A percentile compares a stretch with the other conserved stretches of the same genome.
Evolutionary conservation across 2,329 filamentous ascomycete genomes (phyloP).

Genomic region (Aspergillus viridinutans): DNA sequence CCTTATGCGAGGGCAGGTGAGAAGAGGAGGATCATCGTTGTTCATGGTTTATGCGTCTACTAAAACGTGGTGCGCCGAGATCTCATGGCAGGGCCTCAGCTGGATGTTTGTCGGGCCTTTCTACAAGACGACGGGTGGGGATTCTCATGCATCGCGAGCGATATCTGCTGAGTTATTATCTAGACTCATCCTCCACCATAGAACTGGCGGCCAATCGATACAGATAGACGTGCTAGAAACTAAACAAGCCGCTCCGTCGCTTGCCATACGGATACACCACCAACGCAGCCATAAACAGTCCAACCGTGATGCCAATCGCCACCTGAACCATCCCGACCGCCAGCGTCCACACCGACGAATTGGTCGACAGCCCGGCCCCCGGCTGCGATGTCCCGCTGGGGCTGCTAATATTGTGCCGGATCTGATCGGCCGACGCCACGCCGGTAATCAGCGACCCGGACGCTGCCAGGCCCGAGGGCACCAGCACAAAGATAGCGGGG

Average conservation of each 20-base stretch:
- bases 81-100: not conserved
- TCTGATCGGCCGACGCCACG: slow-evolving; percentile 54
- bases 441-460: slow-evolving; percentile 55
- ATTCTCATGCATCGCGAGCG: slow-evolving; percentile 12
- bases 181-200: not conserved
- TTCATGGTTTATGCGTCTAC: not conserved
- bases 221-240: slow-evolving; percentile 27
- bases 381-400: slow-evolving; percentile 13
- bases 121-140: slow-evolving; percentile 2
- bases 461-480: slow-evolving; percentile 57
- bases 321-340: slow-evolving; percentile 47
- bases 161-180: slow-evolving; percentile 6
- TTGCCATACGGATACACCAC: slow-evolving; percentile 46
- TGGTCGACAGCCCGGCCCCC: slow-evolving; percentile 26
- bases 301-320: slow-evolving; percentile 46
- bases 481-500: slow-evolving; percentile 74
- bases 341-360: slow-evolving; percentile 41
- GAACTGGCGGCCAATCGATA: not conserved
- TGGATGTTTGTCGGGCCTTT: slow-evolving; percentile 5
- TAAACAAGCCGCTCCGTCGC: slow-evolving; percentile 44
- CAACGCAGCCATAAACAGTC: slow-evolving; percentile 44
- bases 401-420: slow-evolving; percentile 31
- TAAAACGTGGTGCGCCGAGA: too few relatives aligned
- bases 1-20: not conserved
- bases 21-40: not conserved